Percentiles rank a stretch among this genome's conserved stretches.
These are phyloP conservation scores for Leccinellum albellum DNA, from an alignment of 768 basidiomycete genomes.

Conservation along the genomic window DNA sequence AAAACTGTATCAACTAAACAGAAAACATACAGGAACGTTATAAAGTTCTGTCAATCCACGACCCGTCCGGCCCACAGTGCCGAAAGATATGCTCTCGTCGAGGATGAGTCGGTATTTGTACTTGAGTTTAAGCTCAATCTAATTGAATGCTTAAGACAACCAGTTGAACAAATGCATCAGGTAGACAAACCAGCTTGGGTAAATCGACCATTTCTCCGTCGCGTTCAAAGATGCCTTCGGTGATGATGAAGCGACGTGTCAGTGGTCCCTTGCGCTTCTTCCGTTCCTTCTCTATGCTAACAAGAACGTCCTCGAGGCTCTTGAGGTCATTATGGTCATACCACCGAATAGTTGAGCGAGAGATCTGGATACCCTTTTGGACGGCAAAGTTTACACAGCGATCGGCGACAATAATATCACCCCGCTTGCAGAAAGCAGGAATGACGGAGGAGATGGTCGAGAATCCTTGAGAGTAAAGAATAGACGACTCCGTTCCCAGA, in stretches of 20 bases:
- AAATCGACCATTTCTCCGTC: conserved; percentile 91
- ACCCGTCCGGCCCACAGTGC: conserved; percentile 87
- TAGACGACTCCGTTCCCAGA: conserved; percentile 81
- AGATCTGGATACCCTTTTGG: conserved; percentile 94
- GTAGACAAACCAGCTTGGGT: conserved; percentile 77
- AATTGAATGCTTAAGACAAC: background rate
- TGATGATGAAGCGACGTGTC: conserved; percentile 91
- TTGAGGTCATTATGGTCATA: conserved; percentile 94
- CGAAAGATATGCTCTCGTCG: conserved; percentile 93
- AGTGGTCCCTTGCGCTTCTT: conserved; percentile 78
- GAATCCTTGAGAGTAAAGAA: conserved; percentile 93
- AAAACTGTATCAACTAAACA: background rate
- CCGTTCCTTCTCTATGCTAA: conserved; percentile 81
- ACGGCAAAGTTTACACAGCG: conserved; percentile 94
- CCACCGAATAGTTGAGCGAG: conserved; percentile 88
- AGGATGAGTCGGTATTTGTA: conserved; percentile 95
- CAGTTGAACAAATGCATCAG: background rate
- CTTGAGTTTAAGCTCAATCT: conserved; percentile 94
- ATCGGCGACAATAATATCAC: conserved; percentile 97
- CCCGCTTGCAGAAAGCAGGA: conserved; percentile 95
- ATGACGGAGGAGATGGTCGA: conserved; percentile 91
- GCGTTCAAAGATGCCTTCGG: conserved; percentile 95
- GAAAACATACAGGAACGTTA: conserved; percentile 74
- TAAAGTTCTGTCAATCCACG: conserved; percentile 93
- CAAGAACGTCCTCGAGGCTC: conserved; percentile 84